Base-by-base conservation (phyloP, 2,329 filamentous ascomycete genomes). In the Ophiosphaerella narmari region DNA sequence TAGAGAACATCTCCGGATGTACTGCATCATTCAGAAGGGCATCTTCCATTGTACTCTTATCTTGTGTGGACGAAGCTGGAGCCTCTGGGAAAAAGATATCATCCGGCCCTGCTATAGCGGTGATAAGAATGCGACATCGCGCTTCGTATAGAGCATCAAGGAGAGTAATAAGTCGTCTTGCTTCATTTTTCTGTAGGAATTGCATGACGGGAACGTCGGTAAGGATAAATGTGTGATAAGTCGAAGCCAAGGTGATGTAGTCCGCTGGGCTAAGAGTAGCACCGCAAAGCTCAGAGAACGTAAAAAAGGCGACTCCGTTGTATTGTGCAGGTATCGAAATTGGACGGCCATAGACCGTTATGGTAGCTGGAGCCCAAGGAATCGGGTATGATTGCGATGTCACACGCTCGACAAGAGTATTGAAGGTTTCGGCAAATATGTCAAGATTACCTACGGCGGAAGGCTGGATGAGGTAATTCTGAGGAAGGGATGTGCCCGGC, bases 201-300 rank as follows among this genome's bases (percentile, higher is more conserved):
- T 83, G 86, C 11, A 94, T 75, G 13, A 88, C 68, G 0, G 90
- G 89, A 1, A 93, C 79, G 16, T 85, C 75, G 58, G 88, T 86
- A 39, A 93, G 77, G 65, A 93, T 84, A 53, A 93, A 81, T 0
- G 89, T 92, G 71, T 92, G 88, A 69, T 87, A 93, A 13, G 83
- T 88, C 1, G 88, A 91, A 1, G 89, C 88, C 68, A 94, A 82
- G 1, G 87, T 88, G 46, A 92, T 88, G 73, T 92, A 94, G 74
- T 94, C 90, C 24, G 90, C 90, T 1, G 89, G 89, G 0, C 90
- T 90, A 38, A 91, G 85, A 5, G 72, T 73, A 5, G 73, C 75
- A 51, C 80, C 80, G 50, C 89, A 90, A 1, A 93, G 80, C 32
- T 87, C 81, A 12, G 78, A 64, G 61, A 93, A 94, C 8, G 82